A percentile compares a stretch with the other conserved stretches of the same genome.
phyloP scores from a whole-genome alignment of 192 early-diverging fungal species.

The Rhizophagus sp. region DNA sequence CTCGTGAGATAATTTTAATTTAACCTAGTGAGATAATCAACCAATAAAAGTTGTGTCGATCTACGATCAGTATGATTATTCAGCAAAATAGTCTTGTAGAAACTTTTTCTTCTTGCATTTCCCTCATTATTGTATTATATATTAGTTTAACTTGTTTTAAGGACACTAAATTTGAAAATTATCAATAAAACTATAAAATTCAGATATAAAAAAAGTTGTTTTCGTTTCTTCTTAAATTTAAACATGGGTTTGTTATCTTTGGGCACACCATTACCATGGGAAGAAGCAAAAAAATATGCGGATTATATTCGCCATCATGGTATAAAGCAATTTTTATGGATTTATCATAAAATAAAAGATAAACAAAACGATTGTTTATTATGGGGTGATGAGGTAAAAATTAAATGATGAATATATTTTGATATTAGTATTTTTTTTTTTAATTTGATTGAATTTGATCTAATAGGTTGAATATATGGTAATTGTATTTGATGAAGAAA shows the following conservation, averaged over 20 bases:
- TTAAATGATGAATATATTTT: too few relatives aligned
- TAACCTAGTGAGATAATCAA: too few relatives aligned
- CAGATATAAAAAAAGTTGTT: background rate
- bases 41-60: too few relatives aligned
- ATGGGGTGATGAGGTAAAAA: conserved; percentile 95
- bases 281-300: conserved; percentile 80
- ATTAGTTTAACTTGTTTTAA: too few relatives aligned
- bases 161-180: too few relatives aligned
- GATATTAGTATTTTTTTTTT: background rate
- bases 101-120: too few relatives aligned
- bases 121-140: too few relatives aligned
- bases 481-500: conserved; percentile 74
- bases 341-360: conserved; percentile 82
- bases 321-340: conserved; percentile 90
- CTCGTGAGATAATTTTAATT: too few relatives aligned
- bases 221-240: background rate
- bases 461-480: conserved; percentile 92
- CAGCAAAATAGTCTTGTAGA: too few relatives aligned
- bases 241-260: conserved; percentile 90
- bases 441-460: background rate
- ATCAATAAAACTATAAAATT: too few relatives aligned
- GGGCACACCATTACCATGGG: conserved; percentile 98
- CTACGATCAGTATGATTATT: too few relatives aligned
- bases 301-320: conserved; percentile 89
- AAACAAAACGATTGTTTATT: conserved; percentile 77